Evolutionary conservation across 2,329 filamentous ascomycete species (phyloP).

Genomic region (Coniosporium tulheliwenetii): DNA sequence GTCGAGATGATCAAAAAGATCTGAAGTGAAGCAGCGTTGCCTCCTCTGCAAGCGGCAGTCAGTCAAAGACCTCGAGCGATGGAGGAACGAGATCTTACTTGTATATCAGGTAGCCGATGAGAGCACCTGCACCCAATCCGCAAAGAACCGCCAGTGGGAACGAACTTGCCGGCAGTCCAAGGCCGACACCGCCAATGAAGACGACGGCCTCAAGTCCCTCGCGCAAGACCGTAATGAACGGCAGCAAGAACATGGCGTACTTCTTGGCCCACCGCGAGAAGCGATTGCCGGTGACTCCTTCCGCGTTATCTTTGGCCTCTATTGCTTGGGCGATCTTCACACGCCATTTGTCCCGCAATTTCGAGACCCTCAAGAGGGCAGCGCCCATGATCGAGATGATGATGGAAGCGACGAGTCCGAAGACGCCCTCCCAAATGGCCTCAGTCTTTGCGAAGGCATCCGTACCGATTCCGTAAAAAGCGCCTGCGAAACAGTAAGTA

Average conservation of each 20-base stretch:
- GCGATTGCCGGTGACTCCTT: constrained; percentile 21
- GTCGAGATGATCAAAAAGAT: constrained; percentile 71
- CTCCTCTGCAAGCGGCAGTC: constrained; percentile 26
- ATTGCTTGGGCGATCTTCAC: constrained; percentile 61
- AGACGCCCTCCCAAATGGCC: constrained; percentile 67
- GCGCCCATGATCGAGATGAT: constrained; percentile 75
- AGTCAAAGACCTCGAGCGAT: background rate
- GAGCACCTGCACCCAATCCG: constrained; percentile 50
- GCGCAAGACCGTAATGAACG: constrained; percentile 74
- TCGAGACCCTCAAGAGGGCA: constrained; percentile 64
- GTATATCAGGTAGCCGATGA: constrained; percentile 63
- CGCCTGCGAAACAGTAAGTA: constrained; percentile 8
- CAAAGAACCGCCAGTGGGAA: constrained; percentile 65
- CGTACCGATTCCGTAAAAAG: constrained; percentile 54
- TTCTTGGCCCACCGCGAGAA: constrained; percentile 55
- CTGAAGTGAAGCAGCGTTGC: constrained; percentile 51
- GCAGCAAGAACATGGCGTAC: constrained; percentile 74
- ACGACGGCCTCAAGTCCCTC: constrained; percentile 79
- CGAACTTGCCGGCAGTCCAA: constrained; percentile 56
- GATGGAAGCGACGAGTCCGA: constrained; percentile 56
- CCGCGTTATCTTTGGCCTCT: constrained; percentile 33
- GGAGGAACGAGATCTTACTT: constrained; percentile 36
- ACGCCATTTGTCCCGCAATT: constrained; percentile 79
- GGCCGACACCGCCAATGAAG: constrained; percentile 71
- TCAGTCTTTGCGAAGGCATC: constrained; percentile 54